Percentiles rank a stretch among this genome's conserved stretches.
Conservation (phyloP, 305 asterid species). For the Rubia occidens region DNA sequence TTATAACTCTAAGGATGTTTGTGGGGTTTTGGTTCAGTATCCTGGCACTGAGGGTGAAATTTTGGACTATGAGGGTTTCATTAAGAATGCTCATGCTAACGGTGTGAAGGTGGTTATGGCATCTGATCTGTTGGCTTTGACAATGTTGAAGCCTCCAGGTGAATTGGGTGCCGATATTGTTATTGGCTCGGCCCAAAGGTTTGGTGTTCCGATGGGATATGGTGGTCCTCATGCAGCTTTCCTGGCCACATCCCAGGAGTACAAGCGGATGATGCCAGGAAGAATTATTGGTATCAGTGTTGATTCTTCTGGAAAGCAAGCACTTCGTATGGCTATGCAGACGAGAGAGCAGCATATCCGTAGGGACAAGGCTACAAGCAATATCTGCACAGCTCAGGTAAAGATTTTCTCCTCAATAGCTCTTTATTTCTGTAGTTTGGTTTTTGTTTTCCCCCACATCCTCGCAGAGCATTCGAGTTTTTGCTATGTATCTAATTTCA, state of each 20-base stretch:
- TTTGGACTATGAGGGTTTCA: constrained; percentile 68
- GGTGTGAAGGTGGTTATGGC: constrained; percentile 99
- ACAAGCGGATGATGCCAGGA: constrained; percentile 97
- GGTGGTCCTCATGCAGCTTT: constrained; percentile 99
- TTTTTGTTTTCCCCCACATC: background rate
- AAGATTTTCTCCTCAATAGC: constrained; percentile 4
- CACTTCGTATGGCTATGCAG: constrained; percentile 98
- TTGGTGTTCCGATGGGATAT: constrained; percentile 98
- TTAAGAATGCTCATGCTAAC: constrained; percentile 75
- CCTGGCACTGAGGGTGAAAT: constrained; percentile 95
- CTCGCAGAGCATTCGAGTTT: background rate
- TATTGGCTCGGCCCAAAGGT: constrained; percentile 96
- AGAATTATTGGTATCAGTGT: constrained; percentile 89
- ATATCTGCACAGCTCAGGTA: constrained; percentile 97
- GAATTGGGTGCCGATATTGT: constrained; percentile 91
- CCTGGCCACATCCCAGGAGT: constrained; percentile 94
- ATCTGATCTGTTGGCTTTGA: constrained; percentile 78
- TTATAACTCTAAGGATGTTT: constrained; percentile 69
- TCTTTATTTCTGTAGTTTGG: background rate
- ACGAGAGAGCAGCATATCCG: constrained; percentile 96
- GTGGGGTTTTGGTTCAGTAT: constrained; percentile 90
- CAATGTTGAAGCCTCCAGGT: constrained; percentile 87
- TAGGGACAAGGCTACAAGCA: constrained; percentile 92
- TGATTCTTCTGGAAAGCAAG: constrained; percentile 84
- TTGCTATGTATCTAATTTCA: background rate